Base-by-base conservation (phyloP, 768 basidiomycete species). In the Auriculariales sp. region DNA sequence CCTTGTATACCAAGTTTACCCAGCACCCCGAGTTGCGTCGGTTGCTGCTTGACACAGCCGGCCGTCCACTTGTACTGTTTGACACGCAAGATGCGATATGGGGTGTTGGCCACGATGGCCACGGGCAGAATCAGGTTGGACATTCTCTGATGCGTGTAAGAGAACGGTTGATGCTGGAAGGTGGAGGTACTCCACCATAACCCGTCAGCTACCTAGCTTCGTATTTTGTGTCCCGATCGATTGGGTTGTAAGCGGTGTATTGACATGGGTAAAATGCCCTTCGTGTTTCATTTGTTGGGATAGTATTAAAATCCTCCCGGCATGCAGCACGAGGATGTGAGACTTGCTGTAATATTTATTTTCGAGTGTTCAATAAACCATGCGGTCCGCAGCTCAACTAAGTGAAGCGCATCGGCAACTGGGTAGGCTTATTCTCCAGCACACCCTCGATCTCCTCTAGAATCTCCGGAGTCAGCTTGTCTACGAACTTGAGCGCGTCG, bases 41-140 rank as follows among this genome's bases (percentile, higher is more conserved):
- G 19, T 57, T 74, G 57, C 71, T 89, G 14, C 58, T 84, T 22
- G 57, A 62, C 19, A 85, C 84, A 3, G 66, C 68, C 2, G 65
- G 64, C 28, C 64, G 85, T 29, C 59, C 66, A 34, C 62, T 70
- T 25, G 61, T 80, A 3, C 82, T 79, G 56, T 61, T 65, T 7
- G 79, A 81, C 55, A 59, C 64, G 1, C 60, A 64, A 0, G 82
- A 88, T 59, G 31, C 59, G n/a, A 81, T 75, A 57, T 86, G 83
- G 83, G 83, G 84, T 3, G 71, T 72, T 11, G 82, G 79, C 1
- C 56, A 64, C 32, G 79, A 86, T 60, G 66, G 71, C 25, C 65
- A 69, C 10, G 83, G 80, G 7, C 56, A 60, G 31, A 88, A 88
- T 58, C 64, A 79, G 54, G 73, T 87, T 12, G 85, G 85, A 0